Evolutionary conservation across 129 eudicot species (phyloP).

Genomic region (Flaveria linearis): DNA sequence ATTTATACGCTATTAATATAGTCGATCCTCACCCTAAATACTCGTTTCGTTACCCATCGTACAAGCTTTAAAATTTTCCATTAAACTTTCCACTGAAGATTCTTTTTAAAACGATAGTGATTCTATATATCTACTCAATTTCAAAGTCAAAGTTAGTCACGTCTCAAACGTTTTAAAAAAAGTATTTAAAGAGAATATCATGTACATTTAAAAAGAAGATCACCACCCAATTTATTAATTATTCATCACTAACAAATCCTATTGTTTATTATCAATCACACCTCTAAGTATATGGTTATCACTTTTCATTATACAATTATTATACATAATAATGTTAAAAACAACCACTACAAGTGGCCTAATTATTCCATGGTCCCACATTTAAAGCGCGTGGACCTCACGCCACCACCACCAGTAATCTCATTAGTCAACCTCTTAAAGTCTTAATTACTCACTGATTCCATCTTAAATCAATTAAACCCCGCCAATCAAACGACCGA

Average conservation of each 20-base stretch:
- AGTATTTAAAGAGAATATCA: no score
- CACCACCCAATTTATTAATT: background rate
- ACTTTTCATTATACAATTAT: background rate
- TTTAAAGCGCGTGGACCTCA: background rate
- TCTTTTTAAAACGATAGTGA: no score
- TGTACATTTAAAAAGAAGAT: background rate
- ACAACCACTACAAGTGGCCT: background rate
- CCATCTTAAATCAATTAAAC: constrained; percentile 15
- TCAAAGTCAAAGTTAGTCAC: no score
- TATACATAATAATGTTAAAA: background rate
- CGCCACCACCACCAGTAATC: background rate
- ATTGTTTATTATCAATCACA: background rate
- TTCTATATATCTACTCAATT: no score
- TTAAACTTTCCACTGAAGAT: no score
- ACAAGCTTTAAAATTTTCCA: no score
- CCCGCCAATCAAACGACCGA: constrained; percentile 30
- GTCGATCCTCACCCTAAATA: no score
- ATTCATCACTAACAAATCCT: background rate
- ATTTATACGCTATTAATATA: no score
- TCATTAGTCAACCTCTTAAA: no score
- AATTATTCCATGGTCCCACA: background rate
- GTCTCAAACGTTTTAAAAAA: no score
- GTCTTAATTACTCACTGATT: background rate
- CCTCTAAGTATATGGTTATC: background rate
- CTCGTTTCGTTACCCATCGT: no score